Conservation (phyloP, 192 early-diverging fungal species). For the Diversispora eburnea region DNA sequence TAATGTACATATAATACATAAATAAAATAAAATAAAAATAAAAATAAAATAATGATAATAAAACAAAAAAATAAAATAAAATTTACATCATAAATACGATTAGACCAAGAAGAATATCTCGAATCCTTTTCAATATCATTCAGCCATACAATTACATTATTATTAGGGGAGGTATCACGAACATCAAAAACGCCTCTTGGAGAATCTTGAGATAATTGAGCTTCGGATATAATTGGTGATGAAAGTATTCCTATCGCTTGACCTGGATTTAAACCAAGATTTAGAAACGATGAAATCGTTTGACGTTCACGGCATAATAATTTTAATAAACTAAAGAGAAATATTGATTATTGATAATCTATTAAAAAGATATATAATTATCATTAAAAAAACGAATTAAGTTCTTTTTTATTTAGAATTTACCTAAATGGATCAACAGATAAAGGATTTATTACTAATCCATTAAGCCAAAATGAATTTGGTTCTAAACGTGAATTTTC, state of each 20-base stretch:
- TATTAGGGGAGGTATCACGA: conserved; percentile 53
- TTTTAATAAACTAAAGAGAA: conserved; percentile 47
- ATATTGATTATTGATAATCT: not conserved
- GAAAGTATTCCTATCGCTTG: conserved; percentile 44
- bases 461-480: conserved; percentile 63
- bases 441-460: conserved; percentile 48
- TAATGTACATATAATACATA: not conserved
- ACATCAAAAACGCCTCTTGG: conserved; percentile 68
- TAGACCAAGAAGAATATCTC: conserved; percentile 69
- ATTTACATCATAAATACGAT: conserved; percentile 36
- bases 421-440: conserved; percentile 66
- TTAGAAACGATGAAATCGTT: conserved; percentile 45
- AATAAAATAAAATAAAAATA: not conserved
- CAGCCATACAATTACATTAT: conserved; percentile 71
- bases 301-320: conserved; percentile 54
- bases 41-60: not conserved
- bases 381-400: not conserved
- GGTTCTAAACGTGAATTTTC: conserved; percentile 21
- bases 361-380: not conserved
- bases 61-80: not conserved
- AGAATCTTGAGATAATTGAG: conserved; percentile 25
- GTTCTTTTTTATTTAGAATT: not conserved
- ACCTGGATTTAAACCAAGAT: conserved; percentile 37
- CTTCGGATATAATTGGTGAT: conserved; percentile 12
- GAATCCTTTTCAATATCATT: conserved; percentile 88